Conservation (phyloP, 139 green algal genomes). For the Tetraselmis striata region DNA sequence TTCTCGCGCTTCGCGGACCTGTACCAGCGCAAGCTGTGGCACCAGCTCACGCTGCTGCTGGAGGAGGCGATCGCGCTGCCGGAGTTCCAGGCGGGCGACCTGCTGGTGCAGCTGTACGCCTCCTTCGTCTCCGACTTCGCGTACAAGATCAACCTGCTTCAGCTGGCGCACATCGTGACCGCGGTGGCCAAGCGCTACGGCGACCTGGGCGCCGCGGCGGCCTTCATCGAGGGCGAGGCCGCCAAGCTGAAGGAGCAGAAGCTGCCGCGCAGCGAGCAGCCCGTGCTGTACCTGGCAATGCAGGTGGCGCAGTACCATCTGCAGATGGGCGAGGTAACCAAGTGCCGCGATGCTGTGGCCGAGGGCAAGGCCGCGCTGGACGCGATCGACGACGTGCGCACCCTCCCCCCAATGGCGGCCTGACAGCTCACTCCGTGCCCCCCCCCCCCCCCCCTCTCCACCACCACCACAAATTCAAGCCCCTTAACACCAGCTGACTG, state of each 20-base stretch:
- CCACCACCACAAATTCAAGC: neutral
- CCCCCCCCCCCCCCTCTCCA: neutral
- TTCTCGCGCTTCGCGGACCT: constrained; percentile 56
- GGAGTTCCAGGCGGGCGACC: constrained; percentile 42
- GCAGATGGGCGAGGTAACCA: constrained; percentile 23
- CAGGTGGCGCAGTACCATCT: constrained; percentile 85
- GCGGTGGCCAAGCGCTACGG: constrained; percentile 53
- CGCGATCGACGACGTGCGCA: constrained; percentile 41
- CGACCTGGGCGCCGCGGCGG: constrained; percentile 34
- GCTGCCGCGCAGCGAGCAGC: constrained; percentile 59
- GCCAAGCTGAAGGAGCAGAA: constrained; percentile 64
- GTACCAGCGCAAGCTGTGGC: constrained; percentile 93
- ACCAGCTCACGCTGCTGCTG: constrained; percentile 88
- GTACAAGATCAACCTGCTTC: constrained; percentile 87
- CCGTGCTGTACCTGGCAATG: constrained; percentile 83
- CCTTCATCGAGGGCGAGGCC: constrained; percentile 61
- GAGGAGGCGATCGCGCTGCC: constrained; percentile 53
- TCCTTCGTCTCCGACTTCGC: constrained; percentile 88
- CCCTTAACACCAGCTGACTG: neutral
- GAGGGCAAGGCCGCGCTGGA: constrained; percentile 61
- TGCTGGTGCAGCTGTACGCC: constrained; percentile 44
- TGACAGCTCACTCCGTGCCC: too few relatives aligned
- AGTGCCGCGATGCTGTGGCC: constrained; percentile 25
- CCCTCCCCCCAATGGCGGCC: too few relatives aligned
- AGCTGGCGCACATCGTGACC: constrained; percentile 70